Percentiles rank a stretch among this genome's conserved stretches.
Evolutionary conservation across 2,329 filamentous ascomycete species (phyloP).

Genomic region (Colletotrichum tropicale): DNA sequence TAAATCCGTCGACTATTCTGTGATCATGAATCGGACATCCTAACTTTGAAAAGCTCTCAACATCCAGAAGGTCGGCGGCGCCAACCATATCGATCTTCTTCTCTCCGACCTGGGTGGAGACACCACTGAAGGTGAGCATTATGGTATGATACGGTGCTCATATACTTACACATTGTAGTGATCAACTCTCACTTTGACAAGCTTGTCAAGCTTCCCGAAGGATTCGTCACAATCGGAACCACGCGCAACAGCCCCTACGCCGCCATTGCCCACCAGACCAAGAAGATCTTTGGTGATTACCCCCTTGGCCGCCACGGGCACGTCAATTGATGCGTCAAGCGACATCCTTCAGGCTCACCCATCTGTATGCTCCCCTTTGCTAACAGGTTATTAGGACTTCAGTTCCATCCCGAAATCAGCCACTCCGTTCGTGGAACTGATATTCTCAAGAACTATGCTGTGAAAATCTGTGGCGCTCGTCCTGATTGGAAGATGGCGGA

Average conservation of each 20-base stretch:
- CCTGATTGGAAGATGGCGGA: slow-evolving; percentile 86
- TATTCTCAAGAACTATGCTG: slow-evolving; percentile 81
- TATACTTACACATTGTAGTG: slow-evolving; percentile 36
- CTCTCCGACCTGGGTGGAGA: slow-evolving; percentile 75
- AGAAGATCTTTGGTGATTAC: slow-evolving; percentile 69
- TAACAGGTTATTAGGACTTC: slow-evolving; percentile 57
- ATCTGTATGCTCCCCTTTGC: neutral
- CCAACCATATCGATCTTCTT: slow-evolving; percentile 71
- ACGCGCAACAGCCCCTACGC: slow-evolving; percentile 81
- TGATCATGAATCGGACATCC: slow-evolving; percentile 31
- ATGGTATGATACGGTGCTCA: neutral
- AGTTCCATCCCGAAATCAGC: slow-evolving; percentile 85
- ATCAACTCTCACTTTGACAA: slow-evolving; percentile 95
- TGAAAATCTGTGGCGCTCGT: slow-evolving; percentile 79
- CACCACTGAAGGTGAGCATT: slow-evolving; percentile 53
- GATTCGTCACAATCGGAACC: slow-evolving; percentile 75
- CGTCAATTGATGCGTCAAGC: neutral
- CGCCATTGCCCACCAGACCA: slow-evolving; percentile 73
- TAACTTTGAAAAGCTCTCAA: slow-evolving; percentile 44
- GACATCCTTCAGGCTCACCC: neutral
- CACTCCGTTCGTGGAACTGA: slow-evolving; percentile 69
- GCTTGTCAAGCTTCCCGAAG: slow-evolving; percentile 73
- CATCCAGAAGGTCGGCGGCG: slow-evolving; percentile 60
- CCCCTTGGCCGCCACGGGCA: neutral
- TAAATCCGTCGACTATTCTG: neutral